Base-by-base conservation (phyloP, 495 filamentous ascomycete genomes). In the Penicillium longicatenatum region DNA sequence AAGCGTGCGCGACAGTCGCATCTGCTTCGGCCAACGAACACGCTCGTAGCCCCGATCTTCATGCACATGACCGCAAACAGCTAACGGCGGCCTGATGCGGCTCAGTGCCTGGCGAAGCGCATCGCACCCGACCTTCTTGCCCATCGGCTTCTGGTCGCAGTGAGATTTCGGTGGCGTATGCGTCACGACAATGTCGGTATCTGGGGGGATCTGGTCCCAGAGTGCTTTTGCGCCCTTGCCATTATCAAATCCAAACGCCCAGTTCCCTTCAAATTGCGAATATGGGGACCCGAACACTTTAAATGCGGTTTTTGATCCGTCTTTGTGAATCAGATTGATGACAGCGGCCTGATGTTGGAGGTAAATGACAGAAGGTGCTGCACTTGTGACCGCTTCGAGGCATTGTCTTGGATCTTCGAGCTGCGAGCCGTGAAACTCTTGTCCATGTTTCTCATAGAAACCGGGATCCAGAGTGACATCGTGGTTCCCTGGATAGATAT, bases 241-340 rank as follows among this genome's bases (percentile, higher is more conserved):
- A 6, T 70, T 65, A 16, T 76, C 70, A 67, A 93, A 93, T 61
- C 83, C 79, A 62, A 90, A 93, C 0, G 89, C 89, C 89, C 89
- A 92, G 12, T 71, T 73, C 2, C 86, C 83, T n/a, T 74, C 62
- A 6, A 75, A 75, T 3, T 87, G 89, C 24, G 85, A 85, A 58
- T 81, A 88, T 2, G 90, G 91, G 2, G 89, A 93, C 6, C 88
- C 89, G 59, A 92, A 93, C 24, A 92, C 80, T 47, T 81, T 87
- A 71, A 94, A 90, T 22, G 70, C 74, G 33, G 86, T 92, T 16
- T 72, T 76, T 47, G 89, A 87, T 0, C 88, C 89, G 22, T 72
- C 72, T 10, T 82, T 70, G 22, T 80, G 77, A 21, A 62, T 76
- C 41, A 92, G 74, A 29, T 76, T 78, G 62, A 93, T 75, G 7